A percentile compares a stretch with the other conserved stretches of the same genome.
These are phyloP conservation scores for Paracoccidioides brasiliensis DNA, from an alignment of 2,329 filamentous ascomycete species.

Conservation along the genomic window DNA sequence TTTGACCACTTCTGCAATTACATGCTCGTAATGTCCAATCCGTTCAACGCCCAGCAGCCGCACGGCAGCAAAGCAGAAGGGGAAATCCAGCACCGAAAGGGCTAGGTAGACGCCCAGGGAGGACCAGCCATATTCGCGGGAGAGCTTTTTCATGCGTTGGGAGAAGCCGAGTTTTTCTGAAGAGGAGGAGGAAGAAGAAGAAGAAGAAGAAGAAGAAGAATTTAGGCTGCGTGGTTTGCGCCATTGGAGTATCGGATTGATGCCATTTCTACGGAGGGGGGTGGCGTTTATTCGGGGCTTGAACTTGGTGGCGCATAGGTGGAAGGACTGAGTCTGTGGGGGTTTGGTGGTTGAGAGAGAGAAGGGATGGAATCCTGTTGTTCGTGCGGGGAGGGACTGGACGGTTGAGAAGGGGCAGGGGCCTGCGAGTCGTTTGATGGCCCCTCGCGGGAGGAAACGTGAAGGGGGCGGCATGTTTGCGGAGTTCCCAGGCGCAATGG, in stretches of 20 bases:
- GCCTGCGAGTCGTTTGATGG: background rate
- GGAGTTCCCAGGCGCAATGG: background rate
- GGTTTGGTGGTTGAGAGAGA: background rate
- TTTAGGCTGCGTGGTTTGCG: conserved; percentile 15
- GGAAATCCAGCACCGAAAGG: conserved; percentile 78
- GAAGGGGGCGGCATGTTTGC: background rate
- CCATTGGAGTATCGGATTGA: conserved; percentile 3
- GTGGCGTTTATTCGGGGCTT: conserved; percentile 4
- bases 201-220: conserved; percentile 13
- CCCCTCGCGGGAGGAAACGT: background rate
- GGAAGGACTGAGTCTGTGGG: background rate
- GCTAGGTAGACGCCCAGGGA: conserved; percentile 82
- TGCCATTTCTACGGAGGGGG: conserved; percentile 6
- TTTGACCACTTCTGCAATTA: conserved; percentile 28
- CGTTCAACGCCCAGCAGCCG: conserved; percentile 68
- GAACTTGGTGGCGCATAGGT: background rate
- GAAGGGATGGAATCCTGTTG: background rate
- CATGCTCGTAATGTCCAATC: conserved; percentile 50
- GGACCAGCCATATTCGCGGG: conserved; percentile 86
- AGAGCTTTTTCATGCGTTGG: conserved; percentile 66
- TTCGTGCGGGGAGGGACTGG: background rate
- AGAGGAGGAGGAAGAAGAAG: conserved; percentile 12
- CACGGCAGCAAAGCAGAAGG: conserved; percentile 86
- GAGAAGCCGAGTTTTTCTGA: conserved; percentile 43
- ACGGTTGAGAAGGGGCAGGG: background rate